A percentile compares a stretch with the other conserved stretches of the same genome.
These are phyloP conservation scores for Colletotrichum australisinense DNA, from an alignment of 2,329 filamentous ascomycete genomes.

Conservation along the genomic window DNA sequence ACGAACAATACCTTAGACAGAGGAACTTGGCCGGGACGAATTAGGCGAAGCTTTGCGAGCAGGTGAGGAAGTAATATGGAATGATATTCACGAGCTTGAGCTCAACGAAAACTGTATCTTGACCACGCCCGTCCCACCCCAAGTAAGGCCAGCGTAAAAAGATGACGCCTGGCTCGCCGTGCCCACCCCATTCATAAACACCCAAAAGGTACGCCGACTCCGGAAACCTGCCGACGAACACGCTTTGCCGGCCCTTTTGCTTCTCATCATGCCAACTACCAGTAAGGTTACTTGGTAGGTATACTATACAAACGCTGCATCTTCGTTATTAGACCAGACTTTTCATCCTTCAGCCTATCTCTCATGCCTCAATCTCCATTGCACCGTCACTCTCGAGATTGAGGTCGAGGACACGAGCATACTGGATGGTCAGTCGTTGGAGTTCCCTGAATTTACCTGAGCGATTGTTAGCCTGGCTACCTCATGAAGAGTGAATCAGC, in stretches of 20 bases:
- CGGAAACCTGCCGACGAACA: slow-evolving; percentile 3
- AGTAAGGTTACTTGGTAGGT: neutral
- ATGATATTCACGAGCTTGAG: neutral
- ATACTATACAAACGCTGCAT: slow-evolving; percentile 31
- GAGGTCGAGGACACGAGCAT: slow-evolving; percentile 83
- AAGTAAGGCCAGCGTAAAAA: neutral
- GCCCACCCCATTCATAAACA: neutral
- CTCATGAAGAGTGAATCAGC: neutral
- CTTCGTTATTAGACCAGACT: slow-evolving; percentile 16
- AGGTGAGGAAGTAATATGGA: too few relatives aligned
- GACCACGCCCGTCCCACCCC: neutral
- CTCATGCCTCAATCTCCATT: slow-evolving; percentile 47
- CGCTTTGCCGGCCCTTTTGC: slow-evolving; percentile 1
- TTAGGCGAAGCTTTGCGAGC: neutral
- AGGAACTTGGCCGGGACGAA: too few relatives aligned
- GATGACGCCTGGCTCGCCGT: neutral
- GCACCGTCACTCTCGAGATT: slow-evolving; percentile 59
- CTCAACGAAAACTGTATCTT: neutral
- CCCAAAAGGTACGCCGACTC: slow-evolving; percentile 25
- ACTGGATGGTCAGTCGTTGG: slow-evolving; percentile 94
- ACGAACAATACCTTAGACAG: too few relatives aligned
- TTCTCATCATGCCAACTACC: slow-evolving; percentile 16
- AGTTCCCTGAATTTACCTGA: slow-evolving; percentile 94
- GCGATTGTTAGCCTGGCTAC: slow-evolving; percentile 44
- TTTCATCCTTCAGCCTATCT: neutral